Evolutionary conservation across 2,329 filamentous ascomycete genomes (phyloP).

Genomic region (Sporothrix phasma): DNA sequence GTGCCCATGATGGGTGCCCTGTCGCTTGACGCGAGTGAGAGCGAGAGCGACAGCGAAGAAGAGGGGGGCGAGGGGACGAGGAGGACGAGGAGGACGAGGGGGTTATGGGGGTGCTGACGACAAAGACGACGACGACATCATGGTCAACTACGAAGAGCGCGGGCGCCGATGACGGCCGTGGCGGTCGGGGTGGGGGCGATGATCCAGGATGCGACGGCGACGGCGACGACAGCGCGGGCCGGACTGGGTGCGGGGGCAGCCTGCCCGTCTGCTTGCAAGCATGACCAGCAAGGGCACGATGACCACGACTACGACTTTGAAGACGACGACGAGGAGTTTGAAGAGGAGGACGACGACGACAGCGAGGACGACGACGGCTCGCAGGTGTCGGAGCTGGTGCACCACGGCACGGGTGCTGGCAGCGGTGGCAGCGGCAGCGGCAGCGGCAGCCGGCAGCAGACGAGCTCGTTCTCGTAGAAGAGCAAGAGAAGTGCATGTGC

Average conservation of each 20-base stretch:
- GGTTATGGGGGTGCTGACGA: constrained; percentile 22
- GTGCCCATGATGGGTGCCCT: constrained; percentile 37
- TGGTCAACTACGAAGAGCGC: constrained; percentile 24
- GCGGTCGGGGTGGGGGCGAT: constrained; percentile 8
- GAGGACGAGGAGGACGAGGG: constrained; percentile 24
- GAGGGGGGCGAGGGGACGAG: constrained; percentile 20
- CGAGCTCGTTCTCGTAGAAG: constrained; percentile 5
- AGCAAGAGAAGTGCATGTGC: not conserved
- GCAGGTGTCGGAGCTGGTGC: constrained; percentile 19
- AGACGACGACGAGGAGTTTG: constrained; percentile 8
- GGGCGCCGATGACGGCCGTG: constrained; percentile 22
- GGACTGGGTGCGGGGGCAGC: not conserved
- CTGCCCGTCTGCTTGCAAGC: not conserved
- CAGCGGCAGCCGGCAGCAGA: constrained; percentile 6
- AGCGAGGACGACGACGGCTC: constrained; percentile 15
- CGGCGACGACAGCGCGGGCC: not conserved
- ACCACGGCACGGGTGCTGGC: constrained; percentile 18
- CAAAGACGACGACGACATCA: constrained; percentile 21
- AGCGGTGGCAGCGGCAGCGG: not conserved
- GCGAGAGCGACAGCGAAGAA: constrained; percentile 30
- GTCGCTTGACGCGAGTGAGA: constrained; percentile 35
- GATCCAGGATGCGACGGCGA: not conserved
- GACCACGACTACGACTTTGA: constrained; percentile 1
- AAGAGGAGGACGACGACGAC: constrained; percentile 17
- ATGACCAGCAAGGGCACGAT: not conserved